phyloP scores from a whole-genome alignment of 2,329 filamentous ascomycete species.

The Drechslerella dactyloides region DNA sequence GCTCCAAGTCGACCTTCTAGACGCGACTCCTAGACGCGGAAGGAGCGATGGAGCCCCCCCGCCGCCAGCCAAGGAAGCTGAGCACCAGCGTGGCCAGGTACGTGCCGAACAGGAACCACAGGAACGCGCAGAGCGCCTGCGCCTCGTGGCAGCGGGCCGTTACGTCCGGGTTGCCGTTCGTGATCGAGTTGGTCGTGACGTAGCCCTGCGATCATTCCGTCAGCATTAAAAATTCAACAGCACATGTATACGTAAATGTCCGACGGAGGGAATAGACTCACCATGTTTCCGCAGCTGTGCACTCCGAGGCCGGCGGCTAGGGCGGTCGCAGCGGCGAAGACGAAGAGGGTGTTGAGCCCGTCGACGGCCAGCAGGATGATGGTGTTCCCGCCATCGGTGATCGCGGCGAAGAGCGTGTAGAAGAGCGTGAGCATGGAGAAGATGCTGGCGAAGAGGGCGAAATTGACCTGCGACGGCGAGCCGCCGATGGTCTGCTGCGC shows the following conservation, averaged over 20 bases:
- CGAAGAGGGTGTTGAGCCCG: conserved; percentile 61
- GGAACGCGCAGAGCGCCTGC: conserved; percentile 62
- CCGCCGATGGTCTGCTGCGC: conserved; percentile 60
- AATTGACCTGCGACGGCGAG: conserved; percentile 67
- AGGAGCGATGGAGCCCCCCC: conserved; percentile 54
- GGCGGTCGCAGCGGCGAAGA: conserved; percentile 61
- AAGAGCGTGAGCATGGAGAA: conserved; percentile 61
- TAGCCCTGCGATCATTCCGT: conserved; percentile 57
- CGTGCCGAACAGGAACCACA: conserved; percentile 62
- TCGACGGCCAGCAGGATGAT: conserved; percentile 61
- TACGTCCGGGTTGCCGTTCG: conserved; percentile 30
- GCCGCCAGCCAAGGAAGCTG: conserved; percentile 58
- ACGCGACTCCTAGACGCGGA: conserved; percentile 57
- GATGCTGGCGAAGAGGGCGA: conserved; percentile 61
- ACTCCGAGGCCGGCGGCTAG: conserved; percentile 61
- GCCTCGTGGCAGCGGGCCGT: conserved; percentile 60
- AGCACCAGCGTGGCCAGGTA: conserved; percentile 57
- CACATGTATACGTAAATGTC: too few species aligned
- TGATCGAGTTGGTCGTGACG: conserved; percentile 53
- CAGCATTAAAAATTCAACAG: too few species aligned
- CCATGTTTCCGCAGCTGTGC: conserved; percentile 61
- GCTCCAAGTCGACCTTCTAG: conserved; percentile 48
- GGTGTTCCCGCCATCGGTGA: conserved; percentile 56
- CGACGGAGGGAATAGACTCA: too few species aligned
- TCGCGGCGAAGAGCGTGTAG: conserved; percentile 60